These are phyloP conservation scores for California macrophylla DNA, from an alignment of 441 rosid genomes.

Conservation along the genomic window DNA sequence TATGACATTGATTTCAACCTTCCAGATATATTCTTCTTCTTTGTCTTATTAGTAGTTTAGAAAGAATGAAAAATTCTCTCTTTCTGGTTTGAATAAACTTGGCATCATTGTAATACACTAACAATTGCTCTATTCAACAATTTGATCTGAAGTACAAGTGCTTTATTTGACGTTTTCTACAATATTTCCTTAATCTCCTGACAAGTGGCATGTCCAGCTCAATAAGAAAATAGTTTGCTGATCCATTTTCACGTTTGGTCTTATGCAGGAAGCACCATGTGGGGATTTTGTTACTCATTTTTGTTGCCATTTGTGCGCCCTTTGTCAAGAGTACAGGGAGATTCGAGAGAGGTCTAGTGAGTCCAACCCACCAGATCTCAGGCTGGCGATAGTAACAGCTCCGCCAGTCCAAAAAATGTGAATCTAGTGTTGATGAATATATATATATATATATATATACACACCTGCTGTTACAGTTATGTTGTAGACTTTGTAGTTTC, in stretches of 20 bases:
- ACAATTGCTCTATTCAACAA: not conserved
- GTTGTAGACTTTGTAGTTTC: not conserved
- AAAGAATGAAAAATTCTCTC: too few relatives aligned
- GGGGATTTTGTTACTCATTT: constrained; percentile 69
- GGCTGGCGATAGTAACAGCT: constrained; percentile 45
- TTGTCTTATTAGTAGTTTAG: too few relatives aligned
- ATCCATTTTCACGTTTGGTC: not conserved
- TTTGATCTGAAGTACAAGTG: too few relatives aligned
- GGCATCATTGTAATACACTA: not conserved
- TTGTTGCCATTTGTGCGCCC: constrained; percentile 81
- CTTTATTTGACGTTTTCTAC: not conserved
- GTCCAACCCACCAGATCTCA: constrained; percentile 26
- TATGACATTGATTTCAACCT: constrained; percentile 17
- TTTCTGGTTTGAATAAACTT: not conserved
- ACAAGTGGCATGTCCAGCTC: too few relatives aligned
- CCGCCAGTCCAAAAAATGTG: constrained; percentile 66
- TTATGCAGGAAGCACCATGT: constrained; percentile 83
- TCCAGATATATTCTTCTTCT: not conserved
- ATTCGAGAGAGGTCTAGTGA: constrained; percentile 44
- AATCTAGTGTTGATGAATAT: constrained; percentile 19
- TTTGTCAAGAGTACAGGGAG: constrained; percentile 88
- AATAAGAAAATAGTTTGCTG: not conserved
- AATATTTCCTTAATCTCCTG: too few relatives aligned
- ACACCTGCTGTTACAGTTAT: not conserved
- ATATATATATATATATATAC: too few relatives aligned